These are phyloP conservation scores for Pleomassaria siparia DNA, from an alignment of 2,329 filamentous ascomycete species.

Conservation along the genomic window DNA sequence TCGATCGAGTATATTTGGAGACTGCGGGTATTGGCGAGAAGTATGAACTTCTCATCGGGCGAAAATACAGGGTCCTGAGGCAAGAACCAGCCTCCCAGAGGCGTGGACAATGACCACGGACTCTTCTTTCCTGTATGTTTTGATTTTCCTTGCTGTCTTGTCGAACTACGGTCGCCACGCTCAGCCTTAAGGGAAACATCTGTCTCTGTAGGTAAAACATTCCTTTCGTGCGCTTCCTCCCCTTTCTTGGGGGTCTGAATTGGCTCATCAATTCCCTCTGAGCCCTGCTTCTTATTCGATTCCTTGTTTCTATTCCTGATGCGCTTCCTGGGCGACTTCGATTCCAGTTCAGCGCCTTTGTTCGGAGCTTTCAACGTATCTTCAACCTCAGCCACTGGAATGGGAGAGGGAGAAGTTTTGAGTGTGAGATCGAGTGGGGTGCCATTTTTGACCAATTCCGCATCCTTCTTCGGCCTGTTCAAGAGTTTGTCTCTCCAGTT, in stretches of 20 bases:
- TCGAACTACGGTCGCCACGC: neutral
- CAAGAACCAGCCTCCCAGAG: slow-evolving; percentile 58
- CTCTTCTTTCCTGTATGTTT: slow-evolving; percentile 26
- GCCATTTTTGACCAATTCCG: neutral
- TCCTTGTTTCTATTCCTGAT: slow-evolving; percentile 13
- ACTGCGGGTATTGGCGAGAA: slow-evolving; percentile 72
- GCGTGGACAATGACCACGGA: slow-evolving; percentile 45
- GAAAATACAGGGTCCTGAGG: slow-evolving; percentile 60
- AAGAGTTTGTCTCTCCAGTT: slow-evolving; percentile 1
- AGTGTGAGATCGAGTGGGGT: too few relatives aligned
- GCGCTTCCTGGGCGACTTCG: slow-evolving; percentile 11
- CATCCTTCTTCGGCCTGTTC: slow-evolving; percentile 7
- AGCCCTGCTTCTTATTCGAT: neutral
- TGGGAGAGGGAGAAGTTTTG: neutral
- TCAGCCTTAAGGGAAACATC: neutral
- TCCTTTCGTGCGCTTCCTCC: neutral
- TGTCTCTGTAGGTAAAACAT: neutral
- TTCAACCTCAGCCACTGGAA: neutral
- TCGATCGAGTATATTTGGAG: slow-evolving; percentile 79
- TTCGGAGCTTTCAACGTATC: neutral
- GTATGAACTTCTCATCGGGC: slow-evolving; percentile 62
- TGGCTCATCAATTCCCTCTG: neutral
- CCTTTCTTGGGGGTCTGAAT: neutral
- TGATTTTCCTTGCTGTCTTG: slow-evolving; percentile 7
- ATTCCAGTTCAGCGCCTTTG: neutral